Percentiles rank a stretch among this genome's conserved stretches.
These are phyloP conservation scores for Omphalotus guepiniiformis DNA, from an alignment of 768 basidiomycete genomes.

Conservation along the genomic window DNA sequence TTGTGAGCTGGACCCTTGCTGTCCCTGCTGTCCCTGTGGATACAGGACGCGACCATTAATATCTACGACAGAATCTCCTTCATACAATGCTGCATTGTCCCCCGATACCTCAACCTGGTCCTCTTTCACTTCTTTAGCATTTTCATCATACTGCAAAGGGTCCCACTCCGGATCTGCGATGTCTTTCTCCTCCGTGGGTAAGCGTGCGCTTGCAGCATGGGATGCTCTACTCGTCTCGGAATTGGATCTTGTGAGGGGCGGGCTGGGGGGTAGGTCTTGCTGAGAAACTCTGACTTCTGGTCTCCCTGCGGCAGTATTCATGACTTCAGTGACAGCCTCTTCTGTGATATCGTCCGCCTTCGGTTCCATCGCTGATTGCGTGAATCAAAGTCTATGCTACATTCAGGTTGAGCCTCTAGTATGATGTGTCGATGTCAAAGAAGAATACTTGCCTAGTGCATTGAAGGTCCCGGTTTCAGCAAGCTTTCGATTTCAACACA, in stretches of 20 bases:
- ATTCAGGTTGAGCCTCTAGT: no score
- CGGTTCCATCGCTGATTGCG: no score
- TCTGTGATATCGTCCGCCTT: no score
- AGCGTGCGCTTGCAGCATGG: neutral
- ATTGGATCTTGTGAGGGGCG: slow-evolving; percentile 23
- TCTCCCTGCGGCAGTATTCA: slow-evolving; percentile 5
- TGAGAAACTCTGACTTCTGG: slow-evolving; percentile 16
- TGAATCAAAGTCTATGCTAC: no score
- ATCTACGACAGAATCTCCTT: slow-evolving; percentile 16
- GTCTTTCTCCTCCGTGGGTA: slow-evolving; percentile 15
- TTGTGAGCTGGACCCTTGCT: slow-evolving; percentile 35
- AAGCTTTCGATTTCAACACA: no score
- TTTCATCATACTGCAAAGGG: slow-evolving; percentile 13
- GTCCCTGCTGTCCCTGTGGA: slow-evolving; percentile 21
- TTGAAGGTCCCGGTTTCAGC: no score
- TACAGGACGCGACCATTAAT: slow-evolving; percentile 22
- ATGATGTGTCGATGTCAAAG: no score
- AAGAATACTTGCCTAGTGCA: no score
- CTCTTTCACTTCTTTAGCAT: slow-evolving; percentile 3
- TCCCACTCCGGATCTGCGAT: slow-evolving; percentile 24
- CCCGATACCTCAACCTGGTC: slow-evolving; percentile 6
- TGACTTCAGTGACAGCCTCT: no score
- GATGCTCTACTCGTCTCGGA: slow-evolving; percentile 14
- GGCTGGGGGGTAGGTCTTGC: slow-evolving; percentile 27
- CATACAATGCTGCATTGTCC: slow-evolving; percentile 10